Percentiles rank a stretch among this genome's conserved stretches.
phyloP scores from a whole-genome alignment of 495 filamentous ascomycete species.

The Corynascus novoguineensis region DNA sequence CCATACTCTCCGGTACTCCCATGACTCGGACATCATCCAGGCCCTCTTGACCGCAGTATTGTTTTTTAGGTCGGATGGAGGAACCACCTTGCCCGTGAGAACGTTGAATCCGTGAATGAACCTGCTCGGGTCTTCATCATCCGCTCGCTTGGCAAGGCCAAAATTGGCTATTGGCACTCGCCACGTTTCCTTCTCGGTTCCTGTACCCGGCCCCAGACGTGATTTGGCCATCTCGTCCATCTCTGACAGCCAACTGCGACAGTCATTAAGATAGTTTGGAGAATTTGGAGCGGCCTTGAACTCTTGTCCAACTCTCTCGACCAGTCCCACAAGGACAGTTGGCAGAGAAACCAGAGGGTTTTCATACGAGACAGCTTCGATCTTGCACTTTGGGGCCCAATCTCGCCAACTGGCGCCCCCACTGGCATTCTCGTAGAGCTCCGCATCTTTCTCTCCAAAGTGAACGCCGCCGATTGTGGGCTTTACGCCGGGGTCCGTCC shows the following conservation, averaged over 20 bases:
- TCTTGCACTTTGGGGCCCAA: background rate
- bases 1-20: constrained; percentile 11
- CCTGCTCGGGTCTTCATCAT: background rate
- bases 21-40: constrained; percentile 4
- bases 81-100: background rate
- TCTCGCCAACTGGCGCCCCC: constrained; percentile 1
- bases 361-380: background rate
- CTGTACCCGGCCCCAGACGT: background rate
- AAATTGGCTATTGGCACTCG: constrained; percentile 11
- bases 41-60: background rate
- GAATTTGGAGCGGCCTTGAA: background rate
- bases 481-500: constrained; percentile 3
- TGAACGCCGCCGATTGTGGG: background rate
- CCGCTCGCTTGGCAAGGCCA: background rate
- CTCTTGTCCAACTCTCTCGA: background rate
- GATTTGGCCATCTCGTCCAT: background rate
- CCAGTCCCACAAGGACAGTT: background rate
- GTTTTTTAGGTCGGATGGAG: background rate
- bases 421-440: background rate
- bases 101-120: constrained; percentile 8
- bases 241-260: constrained; percentile 4
- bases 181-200: constrained; percentile 1
- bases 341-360: constrained; percentile 3
- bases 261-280: background rate
- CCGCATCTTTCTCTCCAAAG: background rate